Base-by-base conservation (phyloP, 768 basidiomycete species). In the Sarcodon aspratus region DNA sequence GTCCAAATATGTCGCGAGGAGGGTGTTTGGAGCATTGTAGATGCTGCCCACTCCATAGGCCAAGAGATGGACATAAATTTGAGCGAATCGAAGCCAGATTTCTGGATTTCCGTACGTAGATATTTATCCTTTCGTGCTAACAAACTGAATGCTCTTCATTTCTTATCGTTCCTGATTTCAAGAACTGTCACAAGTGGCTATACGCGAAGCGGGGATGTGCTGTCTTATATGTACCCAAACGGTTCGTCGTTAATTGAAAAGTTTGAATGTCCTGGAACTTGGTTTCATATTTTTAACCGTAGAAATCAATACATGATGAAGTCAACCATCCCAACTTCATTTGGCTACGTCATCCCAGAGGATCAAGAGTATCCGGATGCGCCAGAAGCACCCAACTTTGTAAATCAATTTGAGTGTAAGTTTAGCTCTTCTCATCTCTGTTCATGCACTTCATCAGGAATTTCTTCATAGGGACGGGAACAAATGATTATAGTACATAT, bases 121-220 rank as follows among this genome's bases (percentile, higher is more conserved):
- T 38, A 13, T 38, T 38, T 18, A 8, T 17, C 6, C 18, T 31
- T 31, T 35, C 11, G 3, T 1, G 13, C n/a, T 18, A 12, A 2
- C 12, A n/a, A 17, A 15, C 40, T 18, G 8, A 21, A 27, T 27
- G 21, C 13, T 21, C 6, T 37, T 36, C 31, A 34, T 48, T 21
- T 7, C 27, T 33, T 35, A 36, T 48, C 47, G 33, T 43, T 44
- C 6, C 36, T 17, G 12, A 27, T 13, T n/a, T 36, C 31, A 27
- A 86, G 78, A 90, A 90, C 56, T 84, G 82, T 54, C 85, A 92
- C 64, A 92, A 93, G 63, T 94, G 91, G 89, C 65, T 91, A 1
- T 80, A 72, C 55, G 71, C 77, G 3, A 82, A 86, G 60, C 73
- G 89, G 6, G 69, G 77, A 1, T 79, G 73, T 42, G 79, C 85